phyloP scores from a whole-genome alignment of 306 rosid genomes.

The Begonia loranthoides region DNA sequence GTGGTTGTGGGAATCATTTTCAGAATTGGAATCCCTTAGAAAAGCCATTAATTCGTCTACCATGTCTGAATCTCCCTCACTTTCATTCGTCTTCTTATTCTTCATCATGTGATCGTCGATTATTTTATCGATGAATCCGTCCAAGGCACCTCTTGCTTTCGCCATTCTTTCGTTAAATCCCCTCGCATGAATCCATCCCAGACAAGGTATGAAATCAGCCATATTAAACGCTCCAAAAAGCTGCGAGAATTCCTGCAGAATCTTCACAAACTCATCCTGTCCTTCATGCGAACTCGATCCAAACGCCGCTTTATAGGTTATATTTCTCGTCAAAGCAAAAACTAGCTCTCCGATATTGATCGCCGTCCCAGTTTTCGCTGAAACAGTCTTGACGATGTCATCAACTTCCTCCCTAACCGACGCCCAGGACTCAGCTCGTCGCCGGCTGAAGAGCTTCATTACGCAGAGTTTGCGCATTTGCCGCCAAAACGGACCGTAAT shows the following conservation, averaged over 20 bases:
- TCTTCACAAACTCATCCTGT: conserved; percentile 15
- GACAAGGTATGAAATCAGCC: conserved; percentile 21
- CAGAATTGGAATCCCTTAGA: background rate
- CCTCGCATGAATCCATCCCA: conserved; percentile 19
- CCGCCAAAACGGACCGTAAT: conserved; percentile 23
- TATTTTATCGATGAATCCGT: conserved; percentile 16
- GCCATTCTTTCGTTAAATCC: conserved; percentile 14
- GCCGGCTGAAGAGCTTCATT: conserved; percentile 15
- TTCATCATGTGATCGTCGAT: conserved; percentile 17
- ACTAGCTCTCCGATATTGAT: conserved; percentile 16
- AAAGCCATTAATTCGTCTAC: conserved; percentile 22
- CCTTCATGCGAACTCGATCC: conserved; percentile 19
- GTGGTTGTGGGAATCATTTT: conserved; percentile 2
- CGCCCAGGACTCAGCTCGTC: conserved; percentile 18
- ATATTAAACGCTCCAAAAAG: conserved; percentile 20
- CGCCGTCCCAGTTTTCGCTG: background rate
- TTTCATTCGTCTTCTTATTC: background rate
- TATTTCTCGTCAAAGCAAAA: conserved; percentile 13
- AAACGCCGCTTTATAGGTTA: conserved; percentile 19
- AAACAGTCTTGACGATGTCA: background rate
- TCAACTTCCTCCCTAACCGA: conserved; percentile 20
- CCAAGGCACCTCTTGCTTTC: conserved; percentile 12
- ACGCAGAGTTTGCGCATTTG: conserved; percentile 22
- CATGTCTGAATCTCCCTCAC: conserved; percentile 15
- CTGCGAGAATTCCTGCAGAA: conserved; percentile 22